Conservation (phyloP, 768 basidiomycete genomes). For the Boletus barrowsii region DNA sequence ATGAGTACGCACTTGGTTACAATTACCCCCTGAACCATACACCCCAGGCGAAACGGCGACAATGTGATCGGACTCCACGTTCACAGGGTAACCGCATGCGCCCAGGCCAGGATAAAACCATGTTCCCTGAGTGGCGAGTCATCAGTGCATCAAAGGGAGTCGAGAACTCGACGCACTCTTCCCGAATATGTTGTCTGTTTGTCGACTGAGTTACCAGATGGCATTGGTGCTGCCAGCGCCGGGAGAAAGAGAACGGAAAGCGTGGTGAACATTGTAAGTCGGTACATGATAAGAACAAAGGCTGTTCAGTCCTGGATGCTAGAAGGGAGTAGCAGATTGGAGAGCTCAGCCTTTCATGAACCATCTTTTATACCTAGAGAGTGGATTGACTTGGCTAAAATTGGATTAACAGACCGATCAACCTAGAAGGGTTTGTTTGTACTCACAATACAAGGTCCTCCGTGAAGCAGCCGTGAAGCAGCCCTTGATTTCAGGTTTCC, state of each 20-base stretch:
- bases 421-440: constrained; percentile 8
- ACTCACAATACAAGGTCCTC: neutral
- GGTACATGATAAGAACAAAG: constrained; percentile 15
- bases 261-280: constrained; percentile 27
- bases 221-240: constrained; percentile 37
- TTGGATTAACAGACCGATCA: neutral
- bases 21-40: constrained; percentile 45
- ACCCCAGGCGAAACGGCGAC: constrained; percentile 49
- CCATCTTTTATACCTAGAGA: constrained; percentile 20
- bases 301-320: neutral
- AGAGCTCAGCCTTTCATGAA: neutral
- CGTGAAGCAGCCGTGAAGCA: too few relatives aligned
- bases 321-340: neutral
- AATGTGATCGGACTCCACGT: constrained; percentile 47
- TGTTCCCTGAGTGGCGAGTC: constrained; percentile 46
- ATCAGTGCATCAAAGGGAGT: neutral
- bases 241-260: constrained; percentile 42
- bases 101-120: constrained; percentile 58
- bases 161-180: constrained; percentile 39
- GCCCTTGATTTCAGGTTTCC: too few relatives aligned
- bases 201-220: constrained; percentile 34
- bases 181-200: constrained; percentile 48
- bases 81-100: constrained; percentile 53
- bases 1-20: constrained; percentile 48
- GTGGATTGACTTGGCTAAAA: constrained; percentile 10